Evolutionary conservation across 495 filamentous ascomycete genomes (phyloP).

Genomic region (Aspergillus funiculosus): DNA sequence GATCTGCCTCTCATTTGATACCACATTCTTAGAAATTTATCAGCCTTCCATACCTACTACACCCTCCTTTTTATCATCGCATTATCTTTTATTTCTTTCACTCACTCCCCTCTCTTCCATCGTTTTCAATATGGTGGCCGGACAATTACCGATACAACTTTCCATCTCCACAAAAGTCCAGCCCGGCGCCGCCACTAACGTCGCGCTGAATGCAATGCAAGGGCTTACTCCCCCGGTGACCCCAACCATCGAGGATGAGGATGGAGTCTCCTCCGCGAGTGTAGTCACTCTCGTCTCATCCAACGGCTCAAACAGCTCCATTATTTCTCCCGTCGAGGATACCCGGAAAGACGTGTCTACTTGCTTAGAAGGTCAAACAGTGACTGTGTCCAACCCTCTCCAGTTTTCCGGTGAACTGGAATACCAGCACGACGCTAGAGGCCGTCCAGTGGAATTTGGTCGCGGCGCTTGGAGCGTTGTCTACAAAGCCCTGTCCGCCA

Average conservation of each 20-base stretch:
- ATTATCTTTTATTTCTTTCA: not conserved
- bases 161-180: constrained; percentile 26
- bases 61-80: no score
- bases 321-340: constrained; percentile 5
- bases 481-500: constrained; percentile 39
- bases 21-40: no score
- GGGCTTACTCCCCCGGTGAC: constrained; percentile 38
- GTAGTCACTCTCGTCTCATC: constrained; percentile 9
- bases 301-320: constrained; percentile 5
- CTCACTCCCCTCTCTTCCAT: no score
- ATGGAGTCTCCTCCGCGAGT: constrained; percentile 16
- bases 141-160: constrained; percentile 25
- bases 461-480: constrained; percentile 59
- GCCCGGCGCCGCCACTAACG: constrained; percentile 11
- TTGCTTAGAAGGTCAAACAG: not conserved
- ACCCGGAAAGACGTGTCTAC: constrained; percentile 1
- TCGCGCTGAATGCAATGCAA: constrained; percentile 13
- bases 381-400: constrained; percentile 8
- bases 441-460: constrained; percentile 43
- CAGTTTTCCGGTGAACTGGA: constrained; percentile 36
- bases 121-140: no score
- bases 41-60: no score
- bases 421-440: constrained; percentile 25
- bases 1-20: not conserved
- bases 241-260: constrained; percentile 26